Conservation (phyloP, 805 yeast species). For the Cyberlindnera suaveolens region DNA sequence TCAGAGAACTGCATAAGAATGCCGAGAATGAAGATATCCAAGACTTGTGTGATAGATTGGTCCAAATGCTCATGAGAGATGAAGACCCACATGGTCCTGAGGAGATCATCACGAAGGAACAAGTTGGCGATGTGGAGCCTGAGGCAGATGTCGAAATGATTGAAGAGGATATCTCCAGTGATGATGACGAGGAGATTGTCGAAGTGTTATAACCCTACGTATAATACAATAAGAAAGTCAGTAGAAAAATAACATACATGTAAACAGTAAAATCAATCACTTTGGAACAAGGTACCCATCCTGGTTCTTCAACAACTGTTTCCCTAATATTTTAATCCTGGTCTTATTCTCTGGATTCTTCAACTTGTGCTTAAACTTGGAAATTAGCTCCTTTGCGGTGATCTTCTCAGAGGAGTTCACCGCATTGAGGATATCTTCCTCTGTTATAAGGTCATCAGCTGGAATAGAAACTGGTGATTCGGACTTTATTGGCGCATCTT, state of each 20-base stretch:
- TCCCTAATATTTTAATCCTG: constrained; percentile 51
- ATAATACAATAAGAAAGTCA: too few relatives aligned
- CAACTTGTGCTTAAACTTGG: constrained; percentile 54
- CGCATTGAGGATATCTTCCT: constrained; percentile 62
- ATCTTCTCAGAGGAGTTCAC: constrained; percentile 40
- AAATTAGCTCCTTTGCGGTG: constrained; percentile 58
- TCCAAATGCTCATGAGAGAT: constrained; percentile 89
- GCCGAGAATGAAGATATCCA: constrained; percentile 40
- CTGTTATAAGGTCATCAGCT: constrained; percentile 39
- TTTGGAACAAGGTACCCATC: constrained; percentile 25
- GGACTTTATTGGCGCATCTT: constrained; percentile 11
- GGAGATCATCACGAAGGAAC: constrained; percentile 42
- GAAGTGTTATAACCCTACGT: constrained; percentile 6
- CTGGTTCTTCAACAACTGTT: constrained; percentile 48
- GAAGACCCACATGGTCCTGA: constrained; percentile 50
- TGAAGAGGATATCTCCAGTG: constrained; percentile 14
- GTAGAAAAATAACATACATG: too few relatives aligned
- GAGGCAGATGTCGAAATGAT: constrained; percentile 24
- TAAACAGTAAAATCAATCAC: neutral
- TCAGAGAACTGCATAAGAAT: constrained; percentile 78
- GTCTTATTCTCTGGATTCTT: constrained; percentile 58
- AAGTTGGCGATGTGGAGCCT: constrained; percentile 36
- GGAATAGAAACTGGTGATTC: neutral
- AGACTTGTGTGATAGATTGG: constrained; percentile 77
- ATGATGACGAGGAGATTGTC: constrained; percentile 20